Percentiles rank a stretch among this genome's conserved stretches.
phyloP scores from a whole-genome alignment of 2,329 filamentous ascomycete species.

The Neofusicoccum ribis region DNA sequence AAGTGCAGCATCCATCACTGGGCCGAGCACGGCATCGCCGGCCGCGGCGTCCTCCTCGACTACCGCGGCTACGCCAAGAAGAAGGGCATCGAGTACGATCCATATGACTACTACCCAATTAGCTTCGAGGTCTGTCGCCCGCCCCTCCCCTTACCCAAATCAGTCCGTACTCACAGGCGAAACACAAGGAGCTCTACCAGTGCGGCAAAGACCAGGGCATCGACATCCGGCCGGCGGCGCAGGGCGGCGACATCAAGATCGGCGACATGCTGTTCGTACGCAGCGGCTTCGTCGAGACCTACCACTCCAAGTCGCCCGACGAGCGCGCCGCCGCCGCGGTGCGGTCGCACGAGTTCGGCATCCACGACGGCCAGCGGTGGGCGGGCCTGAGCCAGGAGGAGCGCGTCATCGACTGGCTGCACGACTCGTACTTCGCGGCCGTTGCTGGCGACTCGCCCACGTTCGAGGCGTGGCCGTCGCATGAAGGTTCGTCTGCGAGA shows the following conservation, averaged over 20 bases:
- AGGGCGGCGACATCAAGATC: constrained; percentile 56
- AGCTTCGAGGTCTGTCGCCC: constrained; percentile 31
- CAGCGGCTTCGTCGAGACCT: constrained; percentile 62
- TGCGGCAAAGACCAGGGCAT: constrained; percentile 62
- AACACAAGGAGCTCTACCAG: constrained; percentile 48
- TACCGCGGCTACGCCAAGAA: constrained; percentile 44
- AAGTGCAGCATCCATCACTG: constrained; percentile 49
- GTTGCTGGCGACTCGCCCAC: constrained; percentile 64
- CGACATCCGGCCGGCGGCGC: constrained; percentile 57
- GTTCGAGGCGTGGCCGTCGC: constrained; percentile 64
- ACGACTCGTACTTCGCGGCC: constrained; percentile 67
- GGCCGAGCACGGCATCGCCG: constrained; percentile 48
- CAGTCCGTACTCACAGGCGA: too few relatives aligned
- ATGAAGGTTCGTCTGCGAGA: constrained; percentile 34
- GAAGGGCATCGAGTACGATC: constrained; percentile 45
- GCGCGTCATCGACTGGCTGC: constrained; percentile 64
- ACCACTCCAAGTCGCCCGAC: constrained; percentile 47
- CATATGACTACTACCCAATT: constrained; percentile 44
- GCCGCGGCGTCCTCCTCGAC: constrained; percentile 46
- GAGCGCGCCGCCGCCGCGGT: constrained; percentile 38
- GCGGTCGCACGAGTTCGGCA: constrained; percentile 47
- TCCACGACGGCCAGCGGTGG: constrained; percentile 45
- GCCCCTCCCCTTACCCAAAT: too few relatives aligned
- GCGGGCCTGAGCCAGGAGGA: constrained; percentile 56
- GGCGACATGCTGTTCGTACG: constrained; percentile 52